Evolutionary conservation across 2,329 filamentous ascomycete genomes (phyloP).

Genomic region (Colletotrichum kahawae): DNA sequence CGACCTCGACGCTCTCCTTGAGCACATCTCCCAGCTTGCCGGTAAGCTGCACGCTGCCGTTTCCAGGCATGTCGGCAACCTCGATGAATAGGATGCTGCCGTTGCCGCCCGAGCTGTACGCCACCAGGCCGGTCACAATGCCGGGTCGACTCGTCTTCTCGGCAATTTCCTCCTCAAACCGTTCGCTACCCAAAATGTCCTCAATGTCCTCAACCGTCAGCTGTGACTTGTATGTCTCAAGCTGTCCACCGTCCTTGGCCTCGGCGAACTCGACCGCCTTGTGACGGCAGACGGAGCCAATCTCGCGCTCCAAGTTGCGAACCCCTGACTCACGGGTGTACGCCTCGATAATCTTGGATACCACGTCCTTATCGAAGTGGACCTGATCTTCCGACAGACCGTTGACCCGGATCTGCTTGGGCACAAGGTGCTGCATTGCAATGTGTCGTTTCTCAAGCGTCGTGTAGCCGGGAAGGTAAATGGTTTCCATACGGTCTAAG

Average conservation of each 20-base stretch:
- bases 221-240: conserved; percentile 73
- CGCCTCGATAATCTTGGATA: conserved; percentile 93
- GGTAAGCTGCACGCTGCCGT: conserved; percentile 89
- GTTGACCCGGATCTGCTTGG: conserved; percentile 93
- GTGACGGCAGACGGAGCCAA: conserved; percentile 90
- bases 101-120: conserved; percentile 90
- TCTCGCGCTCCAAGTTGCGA: conserved; percentile 93
- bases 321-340: conserved; percentile 98
- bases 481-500: conserved; percentile 96
- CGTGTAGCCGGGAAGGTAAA: conserved; percentile 92
- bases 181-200: conserved; percentile 88
- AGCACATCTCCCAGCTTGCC: conserved; percentile 96
- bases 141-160: conserved; percentile 84
- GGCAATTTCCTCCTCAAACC: conserved; percentile 94
- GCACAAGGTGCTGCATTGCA: conserved; percentile 89
- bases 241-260: conserved; percentile 75
- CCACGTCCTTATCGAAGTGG: conserved; percentile 77
- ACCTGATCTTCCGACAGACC: conserved; percentile 81
- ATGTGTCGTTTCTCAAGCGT: conserved; percentile 97
- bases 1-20: conserved; percentile 96
- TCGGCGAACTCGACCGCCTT: conserved; percentile 97
- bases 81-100: conserved; percentile 98
- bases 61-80: conserved; percentile 95
- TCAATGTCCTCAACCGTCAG: conserved; percentile 85
- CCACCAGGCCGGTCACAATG: conserved; percentile 94